Base-by-base conservation (phyloP, 441 rosid species). In the Aleurites moluccanus region DNA sequence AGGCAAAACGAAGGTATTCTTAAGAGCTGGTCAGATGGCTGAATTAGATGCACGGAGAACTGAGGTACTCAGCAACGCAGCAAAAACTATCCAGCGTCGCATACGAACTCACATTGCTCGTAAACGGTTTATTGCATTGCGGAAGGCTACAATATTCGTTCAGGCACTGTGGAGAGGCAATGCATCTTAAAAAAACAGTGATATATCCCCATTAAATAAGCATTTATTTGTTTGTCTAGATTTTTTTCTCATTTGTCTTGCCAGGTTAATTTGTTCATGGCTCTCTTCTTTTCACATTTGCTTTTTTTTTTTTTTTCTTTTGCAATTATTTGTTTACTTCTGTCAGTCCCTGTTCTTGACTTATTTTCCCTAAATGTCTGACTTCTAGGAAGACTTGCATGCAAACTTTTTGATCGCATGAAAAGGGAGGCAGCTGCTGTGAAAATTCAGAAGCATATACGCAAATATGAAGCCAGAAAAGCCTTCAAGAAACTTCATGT, bases 11-110 rank as follows among this genome's bases (percentile, higher is more conserved):
- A 96, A 93, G 88, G 88, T 96, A 70, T 96, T 96, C 83, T 79
- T 96, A 75, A 90, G 99, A 83, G 98, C 97, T 14, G 99, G 99
- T 76, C 99, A 96, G 86, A 96, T 96, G 98, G 99, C 99, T 74
- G 99, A 93, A 83, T 82, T 96, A 72, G 99, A 96, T 78, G 91
- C 97, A 78, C 80, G 90, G 76, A 92, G 99, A 73, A 81, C 98
- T 60, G 93, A 87, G 85, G 90, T 96, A 15, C 92, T 96, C 77
- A 89, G 84, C 75, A 81, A n/a, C 64, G 99, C 98, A 64, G 99
- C 99, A 10, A 93, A 86, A 86, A 85, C 82, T n/a, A 89, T 96
- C 77, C 99, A 96, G 80, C 75, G 97, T 45, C 90, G 94, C 1
- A 74, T 93, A 70, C 81, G 87, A 50, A 93, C 99, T 71, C 91